Base-by-base conservation (phyloP, 192 early-diverging fungal species). In the Kappamyces sp. region DNA sequence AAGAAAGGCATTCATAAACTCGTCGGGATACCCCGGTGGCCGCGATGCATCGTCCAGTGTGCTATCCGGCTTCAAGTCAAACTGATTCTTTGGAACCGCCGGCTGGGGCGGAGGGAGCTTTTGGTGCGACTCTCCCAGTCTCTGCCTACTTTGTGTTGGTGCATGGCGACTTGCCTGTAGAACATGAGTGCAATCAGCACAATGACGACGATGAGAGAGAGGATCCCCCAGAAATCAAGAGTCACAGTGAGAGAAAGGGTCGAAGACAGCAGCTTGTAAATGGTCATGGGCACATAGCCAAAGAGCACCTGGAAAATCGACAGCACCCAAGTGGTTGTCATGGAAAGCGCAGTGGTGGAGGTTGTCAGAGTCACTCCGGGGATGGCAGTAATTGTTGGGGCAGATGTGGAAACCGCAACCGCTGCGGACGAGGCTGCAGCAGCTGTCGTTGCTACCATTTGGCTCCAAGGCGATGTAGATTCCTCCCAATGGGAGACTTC, bases 1-100 rank as follows among this genome's bases (percentile, higher is more conserved):
- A 62, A 94, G 72, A 66, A 94, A 94, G 0, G 83, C 87, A 47
- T 79, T 80, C 42, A 91, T 73, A 61, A 90, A 87, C 60, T 91
- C 89, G 59, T 90, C 87, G 23, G 66, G 71, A 62, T 70, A 77
- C 10, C n/a, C 68, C 61, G 2, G 53, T 40, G 48, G 68, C 61
- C 41, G 44, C 37, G n/a, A 0, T 12, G 58, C 66, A 31, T 80
- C 86, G 35, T 77, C 78, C 13, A 65, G 60, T 35, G 69, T 68
- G 3, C 80, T 70, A 50, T 87, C 85, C 1, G 89, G 87, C 55
- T 90, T 87, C 41, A 93, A 66, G 71, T 93, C 89, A 49, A 90
- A 88, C 0, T 72, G 60, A 23, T 6, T 43, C 48, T 65, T 68
- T 15, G 23, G 12, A 5, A 75, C 72, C 23, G 63, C 61, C 3